phyloP scores from a whole-genome alignment of 129 eudicot species.

The Pittosporum tobira region DNA sequence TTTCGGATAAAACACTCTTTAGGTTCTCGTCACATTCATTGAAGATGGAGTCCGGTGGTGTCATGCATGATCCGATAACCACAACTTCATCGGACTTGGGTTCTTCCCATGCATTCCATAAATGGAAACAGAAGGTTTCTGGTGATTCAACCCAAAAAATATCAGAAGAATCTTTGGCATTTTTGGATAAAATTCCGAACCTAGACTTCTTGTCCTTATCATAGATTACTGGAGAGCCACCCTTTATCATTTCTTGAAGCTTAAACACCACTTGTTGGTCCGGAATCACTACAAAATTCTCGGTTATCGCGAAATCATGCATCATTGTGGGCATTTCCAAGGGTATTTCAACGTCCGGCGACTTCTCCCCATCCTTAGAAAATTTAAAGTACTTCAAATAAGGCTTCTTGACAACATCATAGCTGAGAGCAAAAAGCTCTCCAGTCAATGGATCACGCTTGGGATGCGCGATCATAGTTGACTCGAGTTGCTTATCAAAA shows the following conservation, averaged over 20 bases:
- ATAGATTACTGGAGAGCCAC: constrained; percentile 15
- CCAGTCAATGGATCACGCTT: constrained; percentile 10
- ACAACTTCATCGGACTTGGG: constrained; percentile 11
- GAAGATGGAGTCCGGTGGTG: constrained; percentile 21
- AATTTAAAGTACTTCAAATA: constrained; percentile 14
- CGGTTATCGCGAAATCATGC: constrained; percentile 16
- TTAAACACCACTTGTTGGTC: constrained; percentile 20
- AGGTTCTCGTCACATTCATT: constrained; percentile 15
- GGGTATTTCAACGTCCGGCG: constrained; percentile 13
- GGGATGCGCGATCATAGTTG: constrained; percentile 18
- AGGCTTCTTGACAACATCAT: constrained; percentile 17
- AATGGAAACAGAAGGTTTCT: constrained; percentile 18
- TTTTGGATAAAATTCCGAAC: constrained; percentile 10
- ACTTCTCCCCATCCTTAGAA: constrained; percentile 7
- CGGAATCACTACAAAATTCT: constrained; percentile 13
- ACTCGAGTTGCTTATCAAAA: constrained; percentile 9
- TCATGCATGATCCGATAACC: constrained; percentile 20
- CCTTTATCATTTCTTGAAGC: constrained; percentile 12
- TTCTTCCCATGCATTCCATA: constrained; percentile 25
- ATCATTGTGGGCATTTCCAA: constrained; percentile 8
- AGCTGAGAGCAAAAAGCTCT: constrained; percentile 19
- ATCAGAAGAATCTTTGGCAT: neutral
- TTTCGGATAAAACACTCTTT: constrained; percentile 6
- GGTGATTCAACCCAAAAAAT: constrained; percentile 19
- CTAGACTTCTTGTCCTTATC: constrained; percentile 13